A percentile compares a stretch with the other conserved stretches of the same genome.
These are phyloP conservation scores for Hypoxylon lenormandii DNA, from an alignment of 495 filamentous ascomycete species.

Conservation along the genomic window DNA sequence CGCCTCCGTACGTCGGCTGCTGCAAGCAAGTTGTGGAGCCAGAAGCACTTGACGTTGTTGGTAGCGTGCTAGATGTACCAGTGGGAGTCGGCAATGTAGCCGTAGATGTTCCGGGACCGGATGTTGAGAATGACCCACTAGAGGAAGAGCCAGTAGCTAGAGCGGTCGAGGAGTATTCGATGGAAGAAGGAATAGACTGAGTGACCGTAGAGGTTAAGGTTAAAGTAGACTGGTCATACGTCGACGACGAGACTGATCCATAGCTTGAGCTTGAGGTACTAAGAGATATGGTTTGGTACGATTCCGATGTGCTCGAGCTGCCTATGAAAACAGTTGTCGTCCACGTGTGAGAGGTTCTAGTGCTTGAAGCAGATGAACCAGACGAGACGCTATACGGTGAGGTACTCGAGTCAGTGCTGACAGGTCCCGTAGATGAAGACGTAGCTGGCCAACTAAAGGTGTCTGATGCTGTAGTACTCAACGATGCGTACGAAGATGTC, in stretches of 20 bases:
- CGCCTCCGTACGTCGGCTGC: constrained; percentile 31
- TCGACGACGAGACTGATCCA: constrained; percentile 18
- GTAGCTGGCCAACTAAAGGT: constrained; percentile 1
- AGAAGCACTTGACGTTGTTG: constrained; percentile 4
- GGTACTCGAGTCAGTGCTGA: constrained; percentile 1
- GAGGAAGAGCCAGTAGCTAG: constrained; percentile 37
- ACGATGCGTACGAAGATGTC: constrained; percentile 5
- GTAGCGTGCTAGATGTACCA: constrained; percentile 10
- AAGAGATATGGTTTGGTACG: background rate
- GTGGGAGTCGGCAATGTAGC: background rate
- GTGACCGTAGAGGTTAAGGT: constrained; percentile 33
- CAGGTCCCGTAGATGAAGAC: constrained; percentile 2
- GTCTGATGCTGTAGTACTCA: constrained; percentile 11
- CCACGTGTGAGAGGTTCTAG: constrained; percentile 12
- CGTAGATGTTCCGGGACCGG: constrained; percentile 4
- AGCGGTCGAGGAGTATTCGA: constrained; percentile 32
- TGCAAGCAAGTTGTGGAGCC: constrained; percentile 37
- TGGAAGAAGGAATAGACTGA: constrained; percentile 13
- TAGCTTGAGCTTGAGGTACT: constrained; percentile 6
- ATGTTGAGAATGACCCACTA: constrained; percentile 6
- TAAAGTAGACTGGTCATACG: constrained; percentile 10
- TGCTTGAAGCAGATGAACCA: background rate
- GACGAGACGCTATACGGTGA: constrained; percentile 22
- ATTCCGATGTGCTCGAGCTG: constrained; percentile 2
- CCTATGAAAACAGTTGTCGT: constrained; percentile 25